Evolutionary conservation across 345 rosid species (phyloP).

Genomic region (Geranium brycei): DNA sequence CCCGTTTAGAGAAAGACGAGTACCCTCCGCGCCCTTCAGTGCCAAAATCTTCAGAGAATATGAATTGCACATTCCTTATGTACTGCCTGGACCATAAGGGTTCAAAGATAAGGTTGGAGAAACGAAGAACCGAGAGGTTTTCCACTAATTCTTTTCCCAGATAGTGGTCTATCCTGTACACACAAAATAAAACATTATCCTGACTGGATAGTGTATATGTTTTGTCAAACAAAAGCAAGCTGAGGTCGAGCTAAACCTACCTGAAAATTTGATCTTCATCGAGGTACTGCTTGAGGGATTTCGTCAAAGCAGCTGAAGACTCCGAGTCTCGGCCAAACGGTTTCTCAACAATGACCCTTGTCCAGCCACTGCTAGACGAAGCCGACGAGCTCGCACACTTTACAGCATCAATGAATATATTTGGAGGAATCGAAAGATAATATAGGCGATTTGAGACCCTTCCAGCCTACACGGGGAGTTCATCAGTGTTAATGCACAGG

Average conservation of each 20-base stretch:
- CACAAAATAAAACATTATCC: background rate
- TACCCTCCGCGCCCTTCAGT: slow-evolving; percentile 99
- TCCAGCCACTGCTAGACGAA: no score
- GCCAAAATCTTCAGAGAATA: slow-evolving; percentile 96
- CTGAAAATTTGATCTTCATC: no score
- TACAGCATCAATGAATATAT: no score
- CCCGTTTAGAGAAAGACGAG: slow-evolving; percentile 6
- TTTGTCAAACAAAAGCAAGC: no score
- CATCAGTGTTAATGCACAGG: background rate
- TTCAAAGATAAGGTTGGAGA: slow-evolving; percentile 91
- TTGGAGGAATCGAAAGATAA: no score
- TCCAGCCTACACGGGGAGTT: background rate
- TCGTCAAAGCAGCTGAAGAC: no score
- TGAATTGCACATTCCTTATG: slow-evolving; percentile 75
- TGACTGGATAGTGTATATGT: background rate
- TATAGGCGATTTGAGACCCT: no score
- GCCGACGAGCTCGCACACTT: no score
- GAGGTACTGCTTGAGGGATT: no score
- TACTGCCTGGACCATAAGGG: slow-evolving; percentile 93
- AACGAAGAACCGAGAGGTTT: slow-evolving; percentile 89
- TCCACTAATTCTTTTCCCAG: slow-evolving; percentile 97
- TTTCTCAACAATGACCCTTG: no score
- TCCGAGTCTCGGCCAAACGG: no score
- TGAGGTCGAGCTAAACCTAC: no score
- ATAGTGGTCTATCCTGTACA: slow-evolving; percentile 89